Evolutionary conservation across 2,329 filamentous ascomycete species (phyloP).

Genomic region (Coleophoma cylindrospora): DNA sequence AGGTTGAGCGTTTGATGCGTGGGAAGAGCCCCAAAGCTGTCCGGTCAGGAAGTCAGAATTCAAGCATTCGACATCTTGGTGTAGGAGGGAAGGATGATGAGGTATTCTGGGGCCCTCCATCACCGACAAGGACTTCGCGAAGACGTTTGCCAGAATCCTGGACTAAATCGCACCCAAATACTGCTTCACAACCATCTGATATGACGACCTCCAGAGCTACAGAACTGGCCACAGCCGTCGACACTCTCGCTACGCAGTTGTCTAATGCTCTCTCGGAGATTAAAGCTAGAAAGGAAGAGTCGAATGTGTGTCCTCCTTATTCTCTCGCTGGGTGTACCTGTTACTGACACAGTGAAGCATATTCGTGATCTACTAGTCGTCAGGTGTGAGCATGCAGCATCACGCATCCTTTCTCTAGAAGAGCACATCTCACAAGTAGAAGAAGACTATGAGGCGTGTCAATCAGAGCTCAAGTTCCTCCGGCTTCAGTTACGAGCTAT

Average conservation of each 20-base stretch:
- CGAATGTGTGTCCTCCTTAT: conserved; percentile 38
- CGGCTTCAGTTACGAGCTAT: conserved; percentile 58
- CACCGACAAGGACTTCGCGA: conserved; percentile 13
- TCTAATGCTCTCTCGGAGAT: conserved; percentile 44
- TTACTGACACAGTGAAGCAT: conserved; percentile 34
- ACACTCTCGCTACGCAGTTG: conserved; percentile 45
- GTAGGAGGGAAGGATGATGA: conserved; percentile 12
- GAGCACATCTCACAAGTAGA: conserved; percentile 54
- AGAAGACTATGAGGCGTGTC: conserved; percentile 48
- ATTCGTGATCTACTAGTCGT: conserved; percentile 57
- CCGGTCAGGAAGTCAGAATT: neutral
- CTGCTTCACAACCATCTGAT: neutral
- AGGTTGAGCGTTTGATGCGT: conserved; percentile 27
- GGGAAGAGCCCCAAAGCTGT: conserved; percentile 2
- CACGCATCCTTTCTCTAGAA: conserved; percentile 56
- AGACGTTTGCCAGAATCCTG: conserved; percentile 10
- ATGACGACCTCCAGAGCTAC: conserved; percentile 26
- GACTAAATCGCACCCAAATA: neutral
- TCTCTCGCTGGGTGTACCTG: neutral
- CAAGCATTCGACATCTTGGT: neutral
- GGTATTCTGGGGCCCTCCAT: conserved; percentile 18
- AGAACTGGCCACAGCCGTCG: conserved; percentile 31
- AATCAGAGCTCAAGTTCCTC: conserved; percentile 56
- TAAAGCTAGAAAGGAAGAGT: conserved; percentile 52
- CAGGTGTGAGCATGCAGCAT: conserved; percentile 50